Evolutionary conservation across 2,329 filamentous ascomycete genomes (phyloP).

Genomic region (Penicillium freii): DNA sequence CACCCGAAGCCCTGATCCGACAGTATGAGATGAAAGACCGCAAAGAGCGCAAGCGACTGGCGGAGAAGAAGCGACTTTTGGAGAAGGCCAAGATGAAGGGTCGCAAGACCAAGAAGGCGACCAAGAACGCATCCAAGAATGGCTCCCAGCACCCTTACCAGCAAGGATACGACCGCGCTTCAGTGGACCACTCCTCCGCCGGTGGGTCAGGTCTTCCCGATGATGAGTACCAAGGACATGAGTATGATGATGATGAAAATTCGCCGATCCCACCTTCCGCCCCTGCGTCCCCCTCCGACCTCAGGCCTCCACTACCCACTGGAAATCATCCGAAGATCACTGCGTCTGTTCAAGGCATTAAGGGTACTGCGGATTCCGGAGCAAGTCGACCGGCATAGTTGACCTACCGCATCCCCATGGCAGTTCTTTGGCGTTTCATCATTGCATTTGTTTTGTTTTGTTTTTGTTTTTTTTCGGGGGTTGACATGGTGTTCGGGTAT

Average conservation of each 20-base stretch:
- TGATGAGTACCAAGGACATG: slow-evolving; percentile 51
- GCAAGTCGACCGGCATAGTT: slow-evolving; percentile 34
- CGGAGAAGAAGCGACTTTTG: slow-evolving; percentile 78
- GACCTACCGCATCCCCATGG: background rate
- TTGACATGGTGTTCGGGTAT: slow-evolving; percentile 1
- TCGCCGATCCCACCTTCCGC: slow-evolving; percentile 38
- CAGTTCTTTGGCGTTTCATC: background rate
- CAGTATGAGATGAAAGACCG: slow-evolving; percentile 95
- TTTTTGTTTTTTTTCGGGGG: background rate
- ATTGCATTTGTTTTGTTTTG: background rate
- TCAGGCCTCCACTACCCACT: slow-evolving; percentile 65
- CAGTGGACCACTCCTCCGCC: slow-evolving; percentile 40
- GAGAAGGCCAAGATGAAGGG: slow-evolving; percentile 95
- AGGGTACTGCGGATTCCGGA: slow-evolving; percentile 30
- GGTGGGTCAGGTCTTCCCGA: slow-evolving; percentile 46
- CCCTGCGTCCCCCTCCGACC: slow-evolving; percentile 53
- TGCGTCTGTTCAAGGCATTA: slow-evolving; percentile 19
- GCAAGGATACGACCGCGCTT: slow-evolving; percentile 42
- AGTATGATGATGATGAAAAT: slow-evolving; percentile 53
- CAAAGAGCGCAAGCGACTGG: slow-evolving; percentile 75
- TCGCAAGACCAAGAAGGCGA: slow-evolving; percentile 80
- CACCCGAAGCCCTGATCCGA: slow-evolving; percentile 78
- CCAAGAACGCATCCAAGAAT: slow-evolving; percentile 61
- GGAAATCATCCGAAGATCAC: slow-evolving; percentile 48
- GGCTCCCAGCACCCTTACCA: slow-evolving; percentile 36